Base-by-base conservation (phyloP, 768 basidiomycete genomes). In the Phaffia tasmanica region DNA sequence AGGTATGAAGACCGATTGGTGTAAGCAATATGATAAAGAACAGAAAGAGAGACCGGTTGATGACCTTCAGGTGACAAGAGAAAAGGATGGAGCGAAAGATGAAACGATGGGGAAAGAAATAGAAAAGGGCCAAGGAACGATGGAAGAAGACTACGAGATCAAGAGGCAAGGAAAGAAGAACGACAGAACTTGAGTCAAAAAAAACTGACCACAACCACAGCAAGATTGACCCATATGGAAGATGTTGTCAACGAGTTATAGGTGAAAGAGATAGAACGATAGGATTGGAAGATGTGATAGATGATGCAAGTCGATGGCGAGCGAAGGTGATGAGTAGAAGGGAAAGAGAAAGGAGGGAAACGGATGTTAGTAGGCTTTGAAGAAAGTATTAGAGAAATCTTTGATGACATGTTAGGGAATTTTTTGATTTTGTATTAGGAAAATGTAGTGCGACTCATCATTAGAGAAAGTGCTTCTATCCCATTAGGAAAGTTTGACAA, bases 161-260 rank as follows among this genome's bases (percentile, higher is more conserved):
- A 63, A 25, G 25, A n/a, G n/a, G 25, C 32, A n/a, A 57, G 56
- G 56, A 7, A 42, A 11, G 56, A 27, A 29, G 56, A 57, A 32
- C 27, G n/a, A 57, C 27, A 6, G 56, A 21, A 23, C 62, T 19
- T 6, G 8, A 27, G n/a, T 9, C 23, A 35, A n/a, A 21, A 46
- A 35, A 30, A 4, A 54, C 66, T 29, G 27, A 67, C 66, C 66
- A 29, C 66, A 67, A 47, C 66, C 66, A 48, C 66, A 67, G 60
- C 66, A 67, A 27, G 51, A 18, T 25, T 67, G 59, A 54, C 66
- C 66, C 66, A 67, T 67, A 9, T 23, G 21, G 46, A 19, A 42
- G 4, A 11, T 5, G 35, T 42, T 42, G 11, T 42, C 35, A 11
- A 42, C 35, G 35, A 42, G 11, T 42, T 42, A 42, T 11, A 11